These are phyloP conservation scores for Pseudocercospora pini-densiflorae DNA, from an alignment of 2,329 filamentous ascomycete genomes.

Conservation along the genomic window DNA sequence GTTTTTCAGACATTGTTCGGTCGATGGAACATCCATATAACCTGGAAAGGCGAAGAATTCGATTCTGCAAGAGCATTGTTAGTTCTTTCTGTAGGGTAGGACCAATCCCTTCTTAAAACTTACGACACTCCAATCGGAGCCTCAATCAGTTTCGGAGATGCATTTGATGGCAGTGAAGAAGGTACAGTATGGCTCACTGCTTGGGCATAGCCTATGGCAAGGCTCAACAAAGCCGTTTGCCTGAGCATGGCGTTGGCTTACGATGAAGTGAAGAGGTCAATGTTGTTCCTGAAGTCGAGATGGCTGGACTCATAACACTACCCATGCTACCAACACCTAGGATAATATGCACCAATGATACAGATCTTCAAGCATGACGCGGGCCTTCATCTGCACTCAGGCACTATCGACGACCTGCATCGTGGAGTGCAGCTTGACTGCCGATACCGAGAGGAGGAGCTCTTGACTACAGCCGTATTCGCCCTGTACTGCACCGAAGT, in stretches of 20 bases:
- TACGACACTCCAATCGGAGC: slow-evolving; percentile 11
- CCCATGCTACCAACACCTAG: too few species aligned
- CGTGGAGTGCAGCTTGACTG: neutral
- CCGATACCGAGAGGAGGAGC: neutral
- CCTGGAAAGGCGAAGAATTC: slow-evolving; percentile 63
- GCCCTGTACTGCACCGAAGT: neutral
- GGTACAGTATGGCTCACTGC: slow-evolving; percentile 10
- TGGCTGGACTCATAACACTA: too few species aligned
- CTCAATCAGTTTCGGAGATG: neutral
- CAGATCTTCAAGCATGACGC: neutral
- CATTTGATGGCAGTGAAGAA: slow-evolving; percentile 1
- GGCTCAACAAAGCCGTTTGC: neutral
- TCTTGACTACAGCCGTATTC: neutral
- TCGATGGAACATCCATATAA: slow-evolving; percentile 57
- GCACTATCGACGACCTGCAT: neutral
- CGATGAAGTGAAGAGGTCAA: neutral
- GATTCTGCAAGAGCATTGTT: neutral
- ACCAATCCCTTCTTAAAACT: neutral
- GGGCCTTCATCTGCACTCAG: neutral
- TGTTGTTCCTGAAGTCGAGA: neutral
- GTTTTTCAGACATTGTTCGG: slow-evolving; percentile 57
- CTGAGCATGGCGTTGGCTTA: neutral
- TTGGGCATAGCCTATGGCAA: neutral
- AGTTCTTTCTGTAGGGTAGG: neutral
- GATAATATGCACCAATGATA: too few species aligned